These are phyloP conservation scores for Helianthus tuberosus DNA, from an alignment of 129 eudicot species.

Conservation along the genomic window DNA sequence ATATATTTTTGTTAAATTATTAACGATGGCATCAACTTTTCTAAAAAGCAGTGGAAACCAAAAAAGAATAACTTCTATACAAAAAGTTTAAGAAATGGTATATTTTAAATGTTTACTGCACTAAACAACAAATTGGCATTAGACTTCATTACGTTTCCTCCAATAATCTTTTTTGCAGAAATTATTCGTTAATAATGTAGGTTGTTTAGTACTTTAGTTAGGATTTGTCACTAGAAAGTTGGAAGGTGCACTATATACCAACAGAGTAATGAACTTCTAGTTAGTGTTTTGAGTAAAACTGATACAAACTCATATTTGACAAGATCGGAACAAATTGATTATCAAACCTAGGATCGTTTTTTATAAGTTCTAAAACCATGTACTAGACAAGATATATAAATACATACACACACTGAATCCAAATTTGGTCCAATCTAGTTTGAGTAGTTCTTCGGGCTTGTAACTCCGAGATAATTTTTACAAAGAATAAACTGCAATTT, in stretches of 20 bases:
- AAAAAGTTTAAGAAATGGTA: background rate
- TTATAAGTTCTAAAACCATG: no score
- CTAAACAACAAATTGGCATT: background rate
- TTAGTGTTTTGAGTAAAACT: no score
- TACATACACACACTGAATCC: no score
- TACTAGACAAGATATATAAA: no score
- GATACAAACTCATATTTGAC: no score
- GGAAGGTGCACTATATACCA: slow-evolving; percentile 3
- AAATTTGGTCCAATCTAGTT: background rate
- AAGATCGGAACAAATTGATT: no score
- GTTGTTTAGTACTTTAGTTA: background rate
- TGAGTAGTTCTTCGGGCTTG: background rate
- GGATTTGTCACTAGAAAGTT: background rate
- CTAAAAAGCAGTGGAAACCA: background rate
- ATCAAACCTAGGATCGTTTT: no score
- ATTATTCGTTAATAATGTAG: background rate
- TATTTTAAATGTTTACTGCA: background rate
- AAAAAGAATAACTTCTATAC: background rate
- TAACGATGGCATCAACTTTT: background rate
- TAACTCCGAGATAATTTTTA: background rate
- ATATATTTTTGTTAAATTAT: no score
- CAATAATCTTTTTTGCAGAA: background rate
- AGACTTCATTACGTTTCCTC: background rate
- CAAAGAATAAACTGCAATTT: no score
- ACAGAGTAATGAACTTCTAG: no score